Evolutionary conservation across 2,329 filamentous ascomycete species (phyloP).

Genomic region (Elsinoe arachidis): DNA sequence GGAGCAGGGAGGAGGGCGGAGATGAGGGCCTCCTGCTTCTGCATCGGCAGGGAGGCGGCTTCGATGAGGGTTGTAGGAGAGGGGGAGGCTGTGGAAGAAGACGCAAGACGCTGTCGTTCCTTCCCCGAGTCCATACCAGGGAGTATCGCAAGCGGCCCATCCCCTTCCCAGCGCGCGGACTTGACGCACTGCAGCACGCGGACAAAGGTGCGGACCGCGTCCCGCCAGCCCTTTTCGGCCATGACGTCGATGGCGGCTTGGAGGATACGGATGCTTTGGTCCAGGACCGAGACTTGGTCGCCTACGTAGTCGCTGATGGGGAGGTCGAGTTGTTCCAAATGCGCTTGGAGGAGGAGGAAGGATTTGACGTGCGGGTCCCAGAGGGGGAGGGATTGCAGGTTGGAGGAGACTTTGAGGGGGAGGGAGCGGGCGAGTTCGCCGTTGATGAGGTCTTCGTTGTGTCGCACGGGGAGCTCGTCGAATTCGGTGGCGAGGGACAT

Average conservation of each 20-base stretch:
- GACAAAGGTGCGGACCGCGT: conserved; percentile 73
- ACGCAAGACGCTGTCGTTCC: conserved; percentile 33
- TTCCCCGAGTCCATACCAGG: conserved; percentile 54
- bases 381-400: conserved; percentile 62
- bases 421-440: conserved; percentile 76
- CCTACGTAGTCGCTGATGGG: conserved; percentile 97
- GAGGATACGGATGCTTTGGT: conserved; percentile 93
- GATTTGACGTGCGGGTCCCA: conserved; percentile 99
- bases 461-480: conserved; percentile 91
- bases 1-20: conserved; percentile 44
- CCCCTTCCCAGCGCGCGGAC: conserved; percentile 80
- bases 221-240: conserved; percentile 75
- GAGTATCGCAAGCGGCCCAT: conserved; percentile 69
- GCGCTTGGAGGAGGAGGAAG: conserved; percentile 85
- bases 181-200: conserved; percentile 85
- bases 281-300: conserved; percentile 78
- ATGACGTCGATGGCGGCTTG: conserved; percentile 92
- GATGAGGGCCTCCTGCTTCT: conserved; percentile 30
- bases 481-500: conserved; percentile 92
- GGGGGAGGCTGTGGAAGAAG: conserved; percentile 26
- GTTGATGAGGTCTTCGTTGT: conserved; percentile 98
- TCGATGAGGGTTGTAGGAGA: conserved; percentile 32
- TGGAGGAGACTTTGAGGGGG: conserved; percentile 54
- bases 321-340: conserved; percentile 85
- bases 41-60: conserved; percentile 28